Conservation (phyloP, 129 eudicot genomes). For the Helianthus annuus region DNA sequence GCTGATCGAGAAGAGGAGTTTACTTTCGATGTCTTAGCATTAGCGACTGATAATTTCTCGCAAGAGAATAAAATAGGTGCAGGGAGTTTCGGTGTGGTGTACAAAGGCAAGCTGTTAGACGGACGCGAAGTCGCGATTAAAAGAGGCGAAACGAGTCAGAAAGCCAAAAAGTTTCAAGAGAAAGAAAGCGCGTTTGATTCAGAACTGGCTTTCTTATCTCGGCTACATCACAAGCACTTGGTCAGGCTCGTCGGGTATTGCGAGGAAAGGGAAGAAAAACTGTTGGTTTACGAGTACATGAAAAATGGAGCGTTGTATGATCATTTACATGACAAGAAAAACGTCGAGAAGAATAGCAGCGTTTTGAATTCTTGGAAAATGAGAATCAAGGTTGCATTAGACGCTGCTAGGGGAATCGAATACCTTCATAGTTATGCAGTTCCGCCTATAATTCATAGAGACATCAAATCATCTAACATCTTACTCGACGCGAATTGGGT, state of each 20-base stretch:
- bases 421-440: constrained; percentile 95
- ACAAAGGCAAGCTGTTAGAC: constrained; percentile 78
- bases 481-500: constrained; percentile 80
- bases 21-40: constrained; percentile 61
- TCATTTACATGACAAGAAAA: constrained; percentile 83
- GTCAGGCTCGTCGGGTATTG: constrained; percentile 93
- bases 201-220: constrained; percentile 83
- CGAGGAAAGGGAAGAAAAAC: constrained; percentile 86
- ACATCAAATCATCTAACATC: constrained; percentile 95
- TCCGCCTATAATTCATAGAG: constrained; percentile 92
- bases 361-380: constrained; percentile 86
- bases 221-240: constrained; percentile 93
- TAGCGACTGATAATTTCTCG: constrained; percentile 71
- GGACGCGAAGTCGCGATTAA: constrained; percentile 97
- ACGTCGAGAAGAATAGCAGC: constrained; percentile 53
- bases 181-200: constrained; percentile 95
- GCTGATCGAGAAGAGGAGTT: constrained; percentile 91
- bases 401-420: constrained; percentile 94
- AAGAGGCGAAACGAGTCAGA: constrained; percentile 72
- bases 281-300: constrained; percentile 91
- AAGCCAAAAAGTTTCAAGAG: constrained; percentile 78
- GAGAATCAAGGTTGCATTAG: constrained; percentile 80
- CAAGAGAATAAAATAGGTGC: constrained; percentile 82
- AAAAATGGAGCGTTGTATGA: constrained; percentile 92
- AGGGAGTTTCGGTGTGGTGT: constrained; percentile 94